phyloP scores from a whole-genome alignment of 164 flowering plant species.

The Nymphaea colorata region DNA sequence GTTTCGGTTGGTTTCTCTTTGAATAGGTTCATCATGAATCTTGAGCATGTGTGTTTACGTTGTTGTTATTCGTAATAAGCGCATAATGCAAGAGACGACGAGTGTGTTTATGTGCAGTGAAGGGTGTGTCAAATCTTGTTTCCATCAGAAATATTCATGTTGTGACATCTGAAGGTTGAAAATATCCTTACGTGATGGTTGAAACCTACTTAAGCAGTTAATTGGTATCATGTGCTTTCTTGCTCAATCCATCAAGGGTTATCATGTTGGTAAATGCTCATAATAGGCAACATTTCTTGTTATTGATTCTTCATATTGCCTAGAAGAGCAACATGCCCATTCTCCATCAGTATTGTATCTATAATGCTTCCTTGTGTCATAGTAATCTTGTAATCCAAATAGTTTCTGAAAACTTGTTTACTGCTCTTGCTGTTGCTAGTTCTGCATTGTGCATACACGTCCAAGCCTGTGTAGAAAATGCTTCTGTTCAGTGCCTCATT shows the following conservation, averaged over 20 bases:
- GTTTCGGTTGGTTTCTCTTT: no score
- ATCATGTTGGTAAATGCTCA: not conserved
- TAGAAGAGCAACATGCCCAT: not conserved
- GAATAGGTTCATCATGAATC: no score
- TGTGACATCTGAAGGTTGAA: not conserved
- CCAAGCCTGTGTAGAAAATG: no score
- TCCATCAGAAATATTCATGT: slow-evolving; percentile 2
- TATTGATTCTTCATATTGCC: not conserved
- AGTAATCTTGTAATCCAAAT: not conserved
- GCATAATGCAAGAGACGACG: no score
- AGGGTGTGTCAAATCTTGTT: not conserved
- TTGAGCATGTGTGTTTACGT: no score
- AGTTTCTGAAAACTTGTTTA: not conserved
- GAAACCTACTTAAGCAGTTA: no score
- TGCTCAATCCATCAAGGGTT: not conserved
- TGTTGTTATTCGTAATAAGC: no score
- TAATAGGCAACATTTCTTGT: not conserved
- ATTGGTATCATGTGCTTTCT: not conserved
- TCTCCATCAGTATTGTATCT: not conserved
- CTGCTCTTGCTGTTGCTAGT: not conserved
- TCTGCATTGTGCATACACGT: not conserved
- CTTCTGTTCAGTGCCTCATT: no score
- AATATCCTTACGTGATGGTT: no score
- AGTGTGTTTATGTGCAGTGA: not conserved
- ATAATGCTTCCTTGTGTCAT: not conserved